A percentile compares a stretch with the other conserved stretches of the same genome.
Conservation (phyloP, 169 alveolate species). For the Babesia bigemina region DNA sequence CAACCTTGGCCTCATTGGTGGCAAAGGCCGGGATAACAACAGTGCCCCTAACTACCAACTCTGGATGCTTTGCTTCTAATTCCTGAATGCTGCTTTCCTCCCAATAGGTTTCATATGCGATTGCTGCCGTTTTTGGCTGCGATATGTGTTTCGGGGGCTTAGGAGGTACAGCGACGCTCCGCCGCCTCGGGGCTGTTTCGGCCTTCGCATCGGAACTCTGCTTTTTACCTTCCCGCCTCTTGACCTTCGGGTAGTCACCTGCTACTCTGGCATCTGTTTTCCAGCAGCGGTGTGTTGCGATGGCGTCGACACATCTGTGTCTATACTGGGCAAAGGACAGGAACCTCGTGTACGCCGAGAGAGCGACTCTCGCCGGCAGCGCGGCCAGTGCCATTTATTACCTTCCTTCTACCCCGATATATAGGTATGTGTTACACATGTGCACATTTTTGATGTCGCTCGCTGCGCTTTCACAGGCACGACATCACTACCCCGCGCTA, state of each 20-base stretch:
- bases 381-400: slow-evolving; percentile 1
- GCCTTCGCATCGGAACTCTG: not conserved
- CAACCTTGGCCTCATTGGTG: slow-evolving; percentile 53
- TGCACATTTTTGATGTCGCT: no score
- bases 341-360: not conserved
- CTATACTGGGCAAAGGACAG: not conserved
- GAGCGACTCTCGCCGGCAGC: slow-evolving; percentile 11
- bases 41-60: slow-evolving; percentile 55
- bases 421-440: no score
- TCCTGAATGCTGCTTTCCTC: slow-evolving; percentile 18
- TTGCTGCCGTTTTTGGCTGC: not conserved
- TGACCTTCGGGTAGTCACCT: not conserved
- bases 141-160: not conserved
- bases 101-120: slow-evolving; percentile 63
- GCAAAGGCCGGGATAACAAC: slow-evolving; percentile 65
- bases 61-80: slow-evolving; percentile 38
- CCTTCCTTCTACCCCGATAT: not conserved
- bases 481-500: not conserved
- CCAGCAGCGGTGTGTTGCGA: not conserved
- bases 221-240: not conserved
- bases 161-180: not conserved
- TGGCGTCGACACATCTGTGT: not conserved
- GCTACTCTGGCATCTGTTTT: not conserved
- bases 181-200: not conserved
- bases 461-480: not conserved